Evolutionary conservation across 2,329 filamentous ascomycete species (phyloP).

Genomic region (Chaetomiaceae sp.): DNA sequence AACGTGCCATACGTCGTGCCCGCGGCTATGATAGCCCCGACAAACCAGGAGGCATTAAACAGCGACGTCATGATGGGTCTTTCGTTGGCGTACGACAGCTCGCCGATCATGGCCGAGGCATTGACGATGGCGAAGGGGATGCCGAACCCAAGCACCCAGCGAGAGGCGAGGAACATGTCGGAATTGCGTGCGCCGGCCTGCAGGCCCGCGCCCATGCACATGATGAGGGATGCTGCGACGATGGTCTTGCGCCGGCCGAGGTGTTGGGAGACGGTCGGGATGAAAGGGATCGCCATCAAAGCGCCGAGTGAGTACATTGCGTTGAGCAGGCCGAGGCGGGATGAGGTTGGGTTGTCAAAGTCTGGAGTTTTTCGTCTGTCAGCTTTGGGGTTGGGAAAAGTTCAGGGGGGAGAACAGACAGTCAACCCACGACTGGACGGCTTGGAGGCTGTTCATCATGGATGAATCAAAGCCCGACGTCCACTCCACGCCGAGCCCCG

Average conservation of each 20-base stretch:
- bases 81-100: conserved; percentile 34
- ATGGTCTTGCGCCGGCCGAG: conserved; percentile 38
- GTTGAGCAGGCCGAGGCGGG: conserved; percentile 39
- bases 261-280: conserved; percentile 35
- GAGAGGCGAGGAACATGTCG: conserved; percentile 33
- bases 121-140: conserved; percentile 34
- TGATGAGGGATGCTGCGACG: conserved; percentile 32
- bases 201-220: conserved; percentile 35
- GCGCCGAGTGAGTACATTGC: conserved; percentile 42
- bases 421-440: conserved; percentile 36
- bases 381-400: not conserved
- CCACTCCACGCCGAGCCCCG: conserved; percentile 40
- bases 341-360: conserved; percentile 38
- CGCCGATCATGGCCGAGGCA: conserved; percentile 34
- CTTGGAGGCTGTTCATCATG: conserved; percentile 42
- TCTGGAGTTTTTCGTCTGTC: conserved; percentile 26
- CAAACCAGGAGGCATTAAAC: conserved; percentile 29
- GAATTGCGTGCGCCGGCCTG: conserved; percentile 31
- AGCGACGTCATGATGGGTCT: conserved; percentile 31
- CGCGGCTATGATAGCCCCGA: conserved; percentile 35
- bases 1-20: conserved; percentile 35
- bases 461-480: conserved; percentile 42
- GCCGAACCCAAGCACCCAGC: conserved; percentile 33
- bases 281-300: conserved; percentile 39
- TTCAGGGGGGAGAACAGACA: conserved; percentile 27